phyloP scores from a whole-genome alignment of 2,329 filamentous ascomycete species.

The Fusarium sp. region DNA sequence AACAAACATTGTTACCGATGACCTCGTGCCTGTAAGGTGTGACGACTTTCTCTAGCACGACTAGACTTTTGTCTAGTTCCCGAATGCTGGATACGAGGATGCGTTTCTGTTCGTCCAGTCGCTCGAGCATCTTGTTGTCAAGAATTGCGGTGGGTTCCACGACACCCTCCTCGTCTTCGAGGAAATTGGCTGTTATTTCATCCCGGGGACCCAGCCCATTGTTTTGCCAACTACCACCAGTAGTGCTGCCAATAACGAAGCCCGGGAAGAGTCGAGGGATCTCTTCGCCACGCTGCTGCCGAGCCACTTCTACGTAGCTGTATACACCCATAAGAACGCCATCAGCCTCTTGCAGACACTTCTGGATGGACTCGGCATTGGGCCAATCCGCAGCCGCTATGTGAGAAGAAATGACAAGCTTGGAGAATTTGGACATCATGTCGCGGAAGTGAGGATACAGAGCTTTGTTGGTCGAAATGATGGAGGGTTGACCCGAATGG shows the following conservation, averaged over 20 bases:
- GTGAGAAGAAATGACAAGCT: conserved; percentile 96
- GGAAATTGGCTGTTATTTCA: conserved; percentile 82
- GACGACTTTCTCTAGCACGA: conserved; percentile 82
- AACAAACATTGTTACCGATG: conserved; percentile 85
- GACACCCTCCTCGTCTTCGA: conserved; percentile 82
- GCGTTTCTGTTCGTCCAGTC: conserved; percentile 86
- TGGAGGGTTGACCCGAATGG: conserved; percentile 98
- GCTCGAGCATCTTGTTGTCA: conserved; percentile 81
- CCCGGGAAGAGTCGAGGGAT: conserved; percentile 94
- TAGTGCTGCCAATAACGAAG: conserved; percentile 86
- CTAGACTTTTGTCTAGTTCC: conserved; percentile 85
- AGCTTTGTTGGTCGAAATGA: conserved; percentile 97
- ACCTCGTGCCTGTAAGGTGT: conserved; percentile 81
- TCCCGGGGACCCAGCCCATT: conserved; percentile 75
- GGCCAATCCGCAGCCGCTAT: conserved; percentile 97
- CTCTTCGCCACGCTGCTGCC: conserved; percentile 91
- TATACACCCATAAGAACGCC: conserved; percentile 94
- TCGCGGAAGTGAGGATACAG: conserved; percentile 97
- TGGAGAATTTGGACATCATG: conserved; percentile 99
- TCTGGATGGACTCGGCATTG: conserved; percentile 91
- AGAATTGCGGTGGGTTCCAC: conserved; percentile 79
- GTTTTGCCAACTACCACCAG: conserved; percentile 89
- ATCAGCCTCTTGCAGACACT: conserved; percentile 97
- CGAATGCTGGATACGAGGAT: conserved; percentile 88
- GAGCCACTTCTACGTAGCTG: conserved; percentile 94